phyloP scores from a whole-genome alignment of 495 filamentous ascomycete species.

The Glutinoglossum americanum region DNA sequence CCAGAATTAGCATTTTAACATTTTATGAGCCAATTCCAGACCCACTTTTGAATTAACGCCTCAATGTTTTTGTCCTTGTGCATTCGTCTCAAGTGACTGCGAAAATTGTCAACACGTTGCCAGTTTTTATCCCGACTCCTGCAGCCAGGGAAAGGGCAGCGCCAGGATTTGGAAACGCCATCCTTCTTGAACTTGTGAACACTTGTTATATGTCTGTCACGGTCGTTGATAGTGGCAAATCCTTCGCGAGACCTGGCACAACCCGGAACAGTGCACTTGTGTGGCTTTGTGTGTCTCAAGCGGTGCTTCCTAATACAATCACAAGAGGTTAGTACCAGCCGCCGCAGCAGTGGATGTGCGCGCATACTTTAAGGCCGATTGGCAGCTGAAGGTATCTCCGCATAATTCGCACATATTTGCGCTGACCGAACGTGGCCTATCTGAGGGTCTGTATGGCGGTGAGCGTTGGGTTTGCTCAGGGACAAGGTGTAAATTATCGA shows the following conservation, averaged over 20 bases:
- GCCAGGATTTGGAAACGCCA: slow-evolving; percentile 34
- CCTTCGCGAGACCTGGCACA: slow-evolving; percentile 39
- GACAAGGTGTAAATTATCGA: background rate
- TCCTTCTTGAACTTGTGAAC: slow-evolving; percentile 14
- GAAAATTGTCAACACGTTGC: slow-evolving; percentile 84
- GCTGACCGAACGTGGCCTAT: background rate
- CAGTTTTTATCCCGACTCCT: slow-evolving; percentile 51
- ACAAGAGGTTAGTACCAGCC: slow-evolving; percentile 4
- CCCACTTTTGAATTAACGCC: slow-evolving; percentile 13
- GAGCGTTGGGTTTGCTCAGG: background rate
- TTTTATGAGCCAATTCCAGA: background rate
- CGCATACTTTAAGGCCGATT: slow-evolving; percentile 17
- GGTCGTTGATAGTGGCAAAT: slow-evolving; percentile 68
- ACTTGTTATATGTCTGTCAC: slow-evolving; percentile 14
- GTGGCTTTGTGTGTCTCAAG: slow-evolving; percentile 53
- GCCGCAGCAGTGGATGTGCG: background rate
- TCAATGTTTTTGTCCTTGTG: slow-evolving; percentile 37
- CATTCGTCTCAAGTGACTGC: slow-evolving; percentile 61
- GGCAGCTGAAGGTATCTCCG: background rate
- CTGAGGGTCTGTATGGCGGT: background rate
- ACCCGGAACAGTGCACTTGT: slow-evolving; percentile 36
- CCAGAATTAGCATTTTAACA: background rate
- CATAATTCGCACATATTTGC: background rate
- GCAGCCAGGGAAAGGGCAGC: slow-evolving; percentile 43
- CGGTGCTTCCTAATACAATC: slow-evolving; percentile 47